Conservation (phyloP, 371 early-diverging fungal genomes). For the Rhizomucor pusillus region DNA sequence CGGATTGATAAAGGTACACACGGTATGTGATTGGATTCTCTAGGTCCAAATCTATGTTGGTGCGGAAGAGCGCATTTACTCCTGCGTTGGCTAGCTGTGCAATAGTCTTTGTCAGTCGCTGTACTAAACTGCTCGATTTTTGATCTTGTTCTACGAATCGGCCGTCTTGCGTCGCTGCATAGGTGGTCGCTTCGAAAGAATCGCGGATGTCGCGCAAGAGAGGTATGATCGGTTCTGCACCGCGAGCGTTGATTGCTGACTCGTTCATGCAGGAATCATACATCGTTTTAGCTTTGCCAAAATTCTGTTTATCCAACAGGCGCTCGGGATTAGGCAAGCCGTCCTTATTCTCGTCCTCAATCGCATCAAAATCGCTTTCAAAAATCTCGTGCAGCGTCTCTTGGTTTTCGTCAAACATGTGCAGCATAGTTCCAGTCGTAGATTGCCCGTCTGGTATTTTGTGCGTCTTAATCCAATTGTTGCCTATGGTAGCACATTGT, state of each 20-base stretch:
- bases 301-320: slow-evolving; percentile 43
- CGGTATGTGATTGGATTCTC: slow-evolving; percentile 43
- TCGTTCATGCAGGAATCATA: slow-evolving; percentile 62
- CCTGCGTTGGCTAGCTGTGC: slow-evolving; percentile 9
- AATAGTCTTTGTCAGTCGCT: slow-evolving; percentile 12
- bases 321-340: slow-evolving; percentile 34
- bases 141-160: background rate
- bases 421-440: slow-evolving; percentile 29
- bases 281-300: slow-evolving; percentile 44
- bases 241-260: slow-evolving; percentile 36
- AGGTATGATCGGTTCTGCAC: slow-evolving; percentile 45
- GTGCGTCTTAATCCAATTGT: slow-evolving; percentile 42
- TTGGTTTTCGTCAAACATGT: slow-evolving; percentile 48
- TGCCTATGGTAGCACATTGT: slow-evolving; percentile 32
- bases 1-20: slow-evolving; percentile 45
- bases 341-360: slow-evolving; percentile 14
- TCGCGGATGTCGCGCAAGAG: slow-evolving; percentile 32
- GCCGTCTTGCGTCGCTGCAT: background rate
- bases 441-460: slow-evolving; percentile 55
- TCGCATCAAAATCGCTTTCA: slow-evolving; percentile 36
- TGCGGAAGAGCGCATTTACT: slow-evolving; percentile 24
- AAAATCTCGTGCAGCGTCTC: slow-evolving; percentile 56
- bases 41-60: slow-evolving; percentile 38
- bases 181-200: slow-evolving; percentile 10
- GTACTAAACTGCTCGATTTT: background rate